Evolutionary conservation across 169 alveolate genomes (phyloP).

Genomic region (Cryptosporidium sp.): DNA sequence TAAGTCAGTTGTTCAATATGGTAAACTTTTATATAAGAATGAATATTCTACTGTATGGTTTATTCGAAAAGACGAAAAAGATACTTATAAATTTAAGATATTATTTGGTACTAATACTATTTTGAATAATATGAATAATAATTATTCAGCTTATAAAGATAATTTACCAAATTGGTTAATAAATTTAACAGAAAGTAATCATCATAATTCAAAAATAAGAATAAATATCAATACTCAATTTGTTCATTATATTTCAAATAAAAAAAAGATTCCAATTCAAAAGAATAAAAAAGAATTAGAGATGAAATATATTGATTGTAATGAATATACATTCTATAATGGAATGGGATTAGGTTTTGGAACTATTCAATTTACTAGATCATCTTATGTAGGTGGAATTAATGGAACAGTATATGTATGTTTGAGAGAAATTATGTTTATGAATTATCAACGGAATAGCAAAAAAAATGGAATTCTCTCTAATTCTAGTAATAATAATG

Average conservation of each 20-base stretch:
- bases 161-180: conserved; percentile 39
- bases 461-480: no score
- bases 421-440: conserved; percentile 33
- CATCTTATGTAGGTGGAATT: conserved; percentile 33
- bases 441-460: background rate
- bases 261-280: background rate
- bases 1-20: conserved; percentile 62
- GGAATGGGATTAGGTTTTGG: conserved; percentile 68
- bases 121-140: background rate
- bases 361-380: conserved; percentile 18
- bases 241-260: conserved; percentile 36
- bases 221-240: background rate
- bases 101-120: conserved; percentile 27
- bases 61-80: conserved; percentile 20
- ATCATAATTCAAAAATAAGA: background rate
- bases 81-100: background rate
- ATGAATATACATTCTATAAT: conserved; percentile 14
- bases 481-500: no score
- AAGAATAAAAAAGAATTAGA: background rate
- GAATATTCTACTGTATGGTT: conserved; percentile 60
- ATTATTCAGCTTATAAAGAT: background rate
- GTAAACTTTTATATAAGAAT: conserved; percentile 14
- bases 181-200: background rate
- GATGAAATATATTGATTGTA: background rate
- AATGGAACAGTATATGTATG: conserved; percentile 9